These are phyloP conservation scores for Pythium apleroticum DNA, from an alignment of 352 stramenopile genomes.

Conservation along the genomic window DNA sequence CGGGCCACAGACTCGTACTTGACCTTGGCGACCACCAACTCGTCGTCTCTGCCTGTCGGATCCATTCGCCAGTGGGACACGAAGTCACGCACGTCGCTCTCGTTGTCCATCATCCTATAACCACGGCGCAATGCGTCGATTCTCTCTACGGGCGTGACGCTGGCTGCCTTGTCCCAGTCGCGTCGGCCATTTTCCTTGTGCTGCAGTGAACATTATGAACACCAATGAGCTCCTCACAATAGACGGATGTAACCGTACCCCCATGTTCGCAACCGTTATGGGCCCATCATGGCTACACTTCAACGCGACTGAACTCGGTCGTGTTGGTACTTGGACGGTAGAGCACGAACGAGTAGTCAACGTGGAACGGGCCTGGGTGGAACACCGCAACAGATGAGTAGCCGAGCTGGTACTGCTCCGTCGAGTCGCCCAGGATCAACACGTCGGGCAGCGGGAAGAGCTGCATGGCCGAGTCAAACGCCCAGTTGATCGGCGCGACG, in stretches of 20 bases:
- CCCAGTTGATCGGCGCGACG: constrained; percentile 92
- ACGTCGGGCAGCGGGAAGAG: constrained; percentile 93
- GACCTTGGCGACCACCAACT: constrained; percentile 8
- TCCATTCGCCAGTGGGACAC: constrained; percentile 22
- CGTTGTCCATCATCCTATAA: not conserved
- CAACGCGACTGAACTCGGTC: constrained; percentile 83
- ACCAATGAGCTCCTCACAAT: constrained; percentile 7
- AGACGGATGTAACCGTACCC: constrained; percentile 5
- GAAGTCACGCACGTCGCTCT: constrained; percentile 14
- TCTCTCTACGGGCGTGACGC: not conserved
- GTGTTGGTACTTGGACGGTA: constrained; percentile 83
- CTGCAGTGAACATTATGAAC: not conserved
- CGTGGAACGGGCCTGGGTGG: constrained; percentile 78
- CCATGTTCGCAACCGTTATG: constrained; percentile 11
- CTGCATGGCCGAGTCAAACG: constrained; percentile 90
- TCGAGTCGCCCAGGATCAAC: constrained; percentile 80
- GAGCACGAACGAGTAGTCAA: constrained; percentile 85
- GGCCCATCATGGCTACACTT: constrained; percentile 32
- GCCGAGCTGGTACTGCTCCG: constrained; percentile 78
- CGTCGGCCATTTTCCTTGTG: not conserved
- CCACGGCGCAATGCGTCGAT: too few relatives aligned
- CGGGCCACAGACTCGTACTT: constrained; percentile 8
- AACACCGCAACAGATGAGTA: constrained; percentile 84
- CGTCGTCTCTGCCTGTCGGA: constrained; percentile 18
- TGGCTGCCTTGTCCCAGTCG: not conserved